Evolutionary conservation across 371 early-diverging fungal genomes (phyloP), one percentile per base, ranked within the genome.

Genomic region (Synchytrium microbalum): DNA sequence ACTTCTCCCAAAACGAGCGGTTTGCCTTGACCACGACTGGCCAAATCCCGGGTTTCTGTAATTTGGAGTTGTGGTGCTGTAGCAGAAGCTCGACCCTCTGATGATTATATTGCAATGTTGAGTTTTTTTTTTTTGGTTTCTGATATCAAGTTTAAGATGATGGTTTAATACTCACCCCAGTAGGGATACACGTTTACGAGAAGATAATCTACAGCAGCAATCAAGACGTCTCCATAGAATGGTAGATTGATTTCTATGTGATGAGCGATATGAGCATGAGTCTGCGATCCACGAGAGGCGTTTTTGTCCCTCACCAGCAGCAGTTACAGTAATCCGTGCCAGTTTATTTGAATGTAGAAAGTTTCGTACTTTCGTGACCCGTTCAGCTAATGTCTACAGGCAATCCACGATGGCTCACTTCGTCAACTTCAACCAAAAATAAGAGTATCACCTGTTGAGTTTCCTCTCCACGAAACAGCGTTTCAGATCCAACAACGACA

Each of bases 1-100:
- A 81, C 78, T 71, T 86, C 86, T 59, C 84, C 80, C 26, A 85
- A 24, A n/a, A 38, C 46, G 10, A 38, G 10, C 10, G 10, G 46
- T 38, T 38, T 19, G 46, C 46, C 10, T 38, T 10, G 46, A 38
- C 10, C 46, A 38, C n/a, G n/a, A n/a, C n/a, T n/a, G n/a, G n/a
- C n/a, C n/a, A n/a, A n/a, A n/a, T n/a, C n/a, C n/a, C n/a, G n/a
- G n/a, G n/a, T n/a, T n/a, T n/a, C n/a, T n/a, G n/a, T n/a, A n/a
- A n/a, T n/a, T n/a, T n/a, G n/a, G n/a, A n/a, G n/a, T n/a, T n/a
- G n/a, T n/a, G n/a, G n/a, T n/a, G n/a, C n/a, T n/a, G n/a, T n/a
- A n/a, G n/a, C n/a, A n/a, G n/a, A n/a, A n/a, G n/a, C n/a, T n/a
- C n/a, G n/a, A n/a, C n/a, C n/a, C n/a, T n/a, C n/a, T n/a, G n/a